Conservation (phyloP, 1,139 yeast genomes). For the Yamadazyma oceani region DNA sequence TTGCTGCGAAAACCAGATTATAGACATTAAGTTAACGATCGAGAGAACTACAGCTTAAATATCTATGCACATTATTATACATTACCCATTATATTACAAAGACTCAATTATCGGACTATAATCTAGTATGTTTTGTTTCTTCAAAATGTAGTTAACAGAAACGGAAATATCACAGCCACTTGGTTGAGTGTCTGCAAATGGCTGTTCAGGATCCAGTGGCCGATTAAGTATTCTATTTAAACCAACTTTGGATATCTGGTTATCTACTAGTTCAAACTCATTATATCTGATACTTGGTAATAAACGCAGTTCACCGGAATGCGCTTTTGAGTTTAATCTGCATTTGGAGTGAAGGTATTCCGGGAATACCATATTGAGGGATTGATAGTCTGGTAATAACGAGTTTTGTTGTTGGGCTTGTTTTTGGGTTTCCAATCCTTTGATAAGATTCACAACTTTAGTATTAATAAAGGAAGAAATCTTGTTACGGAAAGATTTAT, state of each 20-base stretch:
- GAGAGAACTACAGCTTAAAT: too few species aligned
- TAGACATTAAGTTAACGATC: too few species aligned
- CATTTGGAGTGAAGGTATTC: slow-evolving; percentile 23
- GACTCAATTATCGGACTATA: too few species aligned
- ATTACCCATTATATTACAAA: too few species aligned
- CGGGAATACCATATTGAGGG: slow-evolving; percentile 29
- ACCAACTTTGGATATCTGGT: slow-evolving; percentile 5
- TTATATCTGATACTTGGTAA: slow-evolving; percentile 11
- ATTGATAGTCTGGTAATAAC: slow-evolving; percentile 35
- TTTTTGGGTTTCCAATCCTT: slow-evolving; percentile 11
- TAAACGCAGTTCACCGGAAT: slow-evolving; percentile 5
- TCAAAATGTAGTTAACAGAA: slow-evolving; percentile 1
- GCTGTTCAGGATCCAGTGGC: too few species aligned
- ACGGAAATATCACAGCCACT: neutral
- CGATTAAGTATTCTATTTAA: too few species aligned
- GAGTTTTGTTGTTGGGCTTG: slow-evolving; percentile 4
- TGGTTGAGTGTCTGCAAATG: neutral
- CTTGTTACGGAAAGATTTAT: slow-evolving; percentile 7
- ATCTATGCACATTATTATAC: too few species aligned
- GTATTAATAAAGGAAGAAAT: slow-evolving; percentile 28
- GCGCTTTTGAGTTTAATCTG: slow-evolving; percentile 6
- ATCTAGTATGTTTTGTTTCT: too few species aligned
- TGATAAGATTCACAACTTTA: slow-evolving; percentile 21
- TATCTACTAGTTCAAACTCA: slow-evolving; percentile 10
- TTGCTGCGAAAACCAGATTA: too few species aligned